Conservation (phyloP, 768 basidiomycete genomes). For the Macrolepiota albuminosa region DNA sequence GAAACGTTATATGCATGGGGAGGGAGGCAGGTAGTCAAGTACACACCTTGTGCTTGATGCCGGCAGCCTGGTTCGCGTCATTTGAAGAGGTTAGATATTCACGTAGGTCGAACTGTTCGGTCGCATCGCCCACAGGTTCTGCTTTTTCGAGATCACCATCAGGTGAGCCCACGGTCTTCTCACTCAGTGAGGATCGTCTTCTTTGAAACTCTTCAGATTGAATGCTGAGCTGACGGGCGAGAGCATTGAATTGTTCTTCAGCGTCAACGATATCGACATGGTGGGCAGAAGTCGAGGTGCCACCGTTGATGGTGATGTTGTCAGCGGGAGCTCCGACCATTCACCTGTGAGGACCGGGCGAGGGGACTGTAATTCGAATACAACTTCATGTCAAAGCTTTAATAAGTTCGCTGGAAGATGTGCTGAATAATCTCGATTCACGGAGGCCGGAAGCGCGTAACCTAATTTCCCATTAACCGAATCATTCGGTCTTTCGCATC, state of each 20-base stretch:
- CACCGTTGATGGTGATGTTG: constrained; percentile 25
- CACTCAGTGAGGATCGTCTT: constrained; percentile 18
- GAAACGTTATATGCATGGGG: not conserved
- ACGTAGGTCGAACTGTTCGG: constrained; percentile 52
- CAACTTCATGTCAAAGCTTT: constrained; percentile 2
- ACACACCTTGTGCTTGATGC: constrained; percentile 59
- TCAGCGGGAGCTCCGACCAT: constrained; percentile 28
- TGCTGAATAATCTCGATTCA: constrained; percentile 13
- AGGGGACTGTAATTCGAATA: not conserved
- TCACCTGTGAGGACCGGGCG: constrained; percentile 4
- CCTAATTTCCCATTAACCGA: constrained; percentile 6
- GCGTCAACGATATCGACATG: constrained; percentile 49
- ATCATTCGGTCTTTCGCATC: constrained; percentile 4
- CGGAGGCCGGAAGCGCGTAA: constrained; percentile 5
- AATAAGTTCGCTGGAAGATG: constrained; percentile 1
- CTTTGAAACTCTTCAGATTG: constrained; percentile 20
- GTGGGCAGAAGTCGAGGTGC: constrained; percentile 12
- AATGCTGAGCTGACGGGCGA: constrained; percentile 38
- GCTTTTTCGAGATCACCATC: constrained; percentile 44
- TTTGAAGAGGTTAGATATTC: constrained; percentile 67
- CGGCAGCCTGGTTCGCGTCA: constrained; percentile 58
- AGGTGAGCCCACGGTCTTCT: constrained; percentile 30
- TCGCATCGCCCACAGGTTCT: constrained; percentile 18
- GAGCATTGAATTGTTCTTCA: constrained; percentile 50
- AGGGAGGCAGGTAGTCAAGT: not conserved